phyloP scores from a whole-genome alignment of 208 protist species.

The Wallacemonas sp. region DNA sequence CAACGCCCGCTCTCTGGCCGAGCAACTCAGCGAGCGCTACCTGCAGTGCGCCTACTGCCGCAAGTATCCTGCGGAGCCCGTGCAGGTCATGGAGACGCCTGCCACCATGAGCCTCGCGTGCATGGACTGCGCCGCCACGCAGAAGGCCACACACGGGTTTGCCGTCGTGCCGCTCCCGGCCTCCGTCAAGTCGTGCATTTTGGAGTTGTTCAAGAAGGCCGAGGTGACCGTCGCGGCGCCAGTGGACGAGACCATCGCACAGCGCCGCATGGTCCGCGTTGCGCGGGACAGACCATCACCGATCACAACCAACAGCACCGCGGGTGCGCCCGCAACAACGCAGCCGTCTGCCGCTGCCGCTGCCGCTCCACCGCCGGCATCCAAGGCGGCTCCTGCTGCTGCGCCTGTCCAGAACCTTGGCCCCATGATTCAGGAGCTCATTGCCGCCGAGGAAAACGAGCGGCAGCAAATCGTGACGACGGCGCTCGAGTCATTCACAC shows the following conservation, averaged over 20 bases:
- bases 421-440: slow-evolving; percentile 21
- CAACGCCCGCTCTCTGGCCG: slow-evolving; percentile 23
- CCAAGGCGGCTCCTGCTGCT: neutral
- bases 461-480: slow-evolving; percentile 24
- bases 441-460: slow-evolving; percentile 41
- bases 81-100: slow-evolving; percentile 36
- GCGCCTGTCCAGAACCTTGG: neutral
- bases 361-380: neutral
- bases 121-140: slow-evolving; percentile 36
- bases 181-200: slow-evolving; percentile 17
- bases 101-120: slow-evolving; percentile 41
- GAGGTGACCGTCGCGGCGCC: slow-evolving; percentile 2
- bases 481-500: neutral
- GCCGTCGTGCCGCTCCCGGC: slow-evolving; percentile 7
- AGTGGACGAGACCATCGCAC: slow-evolving; percentile 26
- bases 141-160: slow-evolving; percentile 28
- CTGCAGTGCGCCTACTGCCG: slow-evolving; percentile 54
- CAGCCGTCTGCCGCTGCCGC: neutral
- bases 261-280: slow-evolving; percentile 30
- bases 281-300: slow-evolving; percentile 13
- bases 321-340: neutral
- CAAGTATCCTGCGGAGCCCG: slow-evolving; percentile 46
- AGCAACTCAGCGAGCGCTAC: slow-evolving; percentile 37
- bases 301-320: neutral
- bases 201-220: slow-evolving; percentile 23